phyloP scores from a whole-genome alignment of 192 early-diverging fungal genomes.

The Kappamyces sp. region DNA sequence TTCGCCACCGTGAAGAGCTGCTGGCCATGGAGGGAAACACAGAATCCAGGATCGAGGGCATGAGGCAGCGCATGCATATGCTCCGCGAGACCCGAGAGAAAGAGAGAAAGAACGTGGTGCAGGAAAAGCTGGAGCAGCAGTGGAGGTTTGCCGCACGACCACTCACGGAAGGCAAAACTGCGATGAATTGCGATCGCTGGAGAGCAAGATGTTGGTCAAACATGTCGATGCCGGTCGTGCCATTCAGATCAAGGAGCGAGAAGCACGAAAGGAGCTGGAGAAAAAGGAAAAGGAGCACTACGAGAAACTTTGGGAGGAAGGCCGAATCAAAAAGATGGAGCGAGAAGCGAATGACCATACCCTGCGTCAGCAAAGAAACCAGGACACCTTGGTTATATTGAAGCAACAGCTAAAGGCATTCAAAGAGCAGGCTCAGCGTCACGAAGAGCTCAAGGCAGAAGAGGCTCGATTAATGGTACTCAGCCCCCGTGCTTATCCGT shows the following conservation, averaged over 20 bases:
- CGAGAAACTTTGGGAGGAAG: constrained; percentile 48
- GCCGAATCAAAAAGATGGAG: constrained; percentile 41
- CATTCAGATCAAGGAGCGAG: constrained; percentile 36
- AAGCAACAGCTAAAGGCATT: constrained; percentile 37
- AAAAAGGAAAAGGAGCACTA: constrained; percentile 41
- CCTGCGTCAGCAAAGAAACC: constrained; percentile 25
- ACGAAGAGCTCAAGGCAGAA: constrained; percentile 44
- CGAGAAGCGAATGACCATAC: constrained; percentile 35
- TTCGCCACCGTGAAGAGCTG: constrained; percentile 26
- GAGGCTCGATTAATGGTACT: constrained; percentile 44
- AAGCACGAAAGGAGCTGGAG: constrained; percentile 18
- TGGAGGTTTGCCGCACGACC: constrained; percentile 33
- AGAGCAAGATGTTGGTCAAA: constrained; percentile 32
- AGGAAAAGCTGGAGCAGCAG: constrained; percentile 40
- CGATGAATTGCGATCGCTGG: constrained; percentile 44
- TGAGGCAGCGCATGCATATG: constrained; percentile 35
- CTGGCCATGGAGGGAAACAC: constrained; percentile 26
- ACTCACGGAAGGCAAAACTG: constrained; percentile 45
- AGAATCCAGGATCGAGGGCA: constrained; percentile 32
- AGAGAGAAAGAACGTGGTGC: constrained; percentile 42
- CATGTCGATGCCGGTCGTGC: constrained; percentile 33
- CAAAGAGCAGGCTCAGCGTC: constrained; percentile 30
- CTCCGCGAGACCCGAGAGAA: constrained; percentile 35
- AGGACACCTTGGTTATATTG: constrained; percentile 31
- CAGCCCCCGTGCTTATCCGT: not conserved